A percentile compares a stretch with the other conserved stretches of the same genome.
phyloP scores from a whole-genome alignment of 345 rosid genomes.

The Abelmoschus esculentus region DNA sequence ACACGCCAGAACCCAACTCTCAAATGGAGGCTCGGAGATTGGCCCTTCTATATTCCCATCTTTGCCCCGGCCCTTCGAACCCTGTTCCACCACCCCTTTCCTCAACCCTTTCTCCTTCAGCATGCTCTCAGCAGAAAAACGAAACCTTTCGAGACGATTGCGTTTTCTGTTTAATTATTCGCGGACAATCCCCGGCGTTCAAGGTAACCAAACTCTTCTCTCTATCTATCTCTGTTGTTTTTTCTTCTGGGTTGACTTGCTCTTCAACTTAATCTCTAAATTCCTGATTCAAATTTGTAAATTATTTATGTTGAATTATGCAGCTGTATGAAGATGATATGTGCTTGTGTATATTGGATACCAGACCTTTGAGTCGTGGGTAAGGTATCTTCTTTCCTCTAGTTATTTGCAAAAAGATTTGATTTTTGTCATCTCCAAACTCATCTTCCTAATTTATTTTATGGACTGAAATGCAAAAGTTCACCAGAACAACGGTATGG shows the following conservation, averaged over 20 bases:
- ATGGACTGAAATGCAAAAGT: neutral
- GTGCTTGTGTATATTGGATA: slow-evolving; percentile 85
- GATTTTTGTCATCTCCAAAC: neutral
- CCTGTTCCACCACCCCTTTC: slow-evolving; percentile 5
- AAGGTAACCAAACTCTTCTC: slow-evolving; percentile 33
- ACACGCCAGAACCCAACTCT: neutral
- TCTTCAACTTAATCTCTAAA: neutral
- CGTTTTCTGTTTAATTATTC: slow-evolving; percentile 75
- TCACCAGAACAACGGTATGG: neutral
- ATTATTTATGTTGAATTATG: neutral
- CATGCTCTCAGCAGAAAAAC: slow-evolving; percentile 22
- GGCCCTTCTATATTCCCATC: slow-evolving; percentile 58
- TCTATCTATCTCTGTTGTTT: neutral
- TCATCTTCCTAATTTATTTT: neutral
- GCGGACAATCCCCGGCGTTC: slow-evolving; percentile 66
- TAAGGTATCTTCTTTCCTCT: slow-evolving; percentile 44
- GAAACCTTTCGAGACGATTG: slow-evolving; percentile 33
- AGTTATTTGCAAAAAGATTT: neutral
- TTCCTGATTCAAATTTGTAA: neutral
- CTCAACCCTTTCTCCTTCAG: slow-evolving; percentile 25
- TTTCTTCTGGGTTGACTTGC: neutral
- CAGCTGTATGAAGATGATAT: slow-evolving; percentile 90
- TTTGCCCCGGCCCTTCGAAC: slow-evolving; percentile 25
- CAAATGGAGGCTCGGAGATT: slow-evolving; percentile 64
- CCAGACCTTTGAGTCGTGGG: slow-evolving; percentile 73